These are phyloP conservation scores for Mycena haematopus DNA, from an alignment of 768 basidiomycete genomes.

Conservation along the genomic window DNA sequence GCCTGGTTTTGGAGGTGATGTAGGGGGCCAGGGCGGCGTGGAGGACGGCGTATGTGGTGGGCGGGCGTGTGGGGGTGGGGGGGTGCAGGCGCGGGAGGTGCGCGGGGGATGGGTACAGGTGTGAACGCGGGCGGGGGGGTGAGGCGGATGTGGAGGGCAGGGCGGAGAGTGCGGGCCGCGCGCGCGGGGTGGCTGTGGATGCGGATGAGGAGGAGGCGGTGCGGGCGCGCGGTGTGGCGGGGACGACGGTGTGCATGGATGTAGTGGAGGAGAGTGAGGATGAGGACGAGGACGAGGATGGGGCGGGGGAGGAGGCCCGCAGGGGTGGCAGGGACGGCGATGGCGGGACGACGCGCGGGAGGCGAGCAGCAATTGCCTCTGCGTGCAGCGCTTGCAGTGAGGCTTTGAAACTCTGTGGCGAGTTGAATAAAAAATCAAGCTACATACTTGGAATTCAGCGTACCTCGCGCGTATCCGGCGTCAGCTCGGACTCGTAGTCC, in stretches of 20 bases:
- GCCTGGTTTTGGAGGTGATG: slow-evolving; percentile 50
- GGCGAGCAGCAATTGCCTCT: slow-evolving; percentile 44
- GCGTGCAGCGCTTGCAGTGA: slow-evolving; percentile 49
- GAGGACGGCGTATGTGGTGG: slow-evolving; percentile 48
- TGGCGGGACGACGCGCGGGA: slow-evolving; percentile 22
- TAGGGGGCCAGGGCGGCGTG: slow-evolving; percentile 56
- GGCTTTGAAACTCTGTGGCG: slow-evolving; percentile 44
- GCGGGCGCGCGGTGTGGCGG: slow-evolving; percentile 48
- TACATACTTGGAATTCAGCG: slow-evolving; percentile 27
- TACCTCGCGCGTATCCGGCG: slow-evolving; percentile 59
- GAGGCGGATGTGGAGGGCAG: slow-evolving; percentile 25
- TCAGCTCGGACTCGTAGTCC: slow-evolving; percentile 72
- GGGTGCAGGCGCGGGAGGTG: slow-evolving; percentile 25
- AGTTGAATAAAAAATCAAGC: slow-evolving; percentile 15
- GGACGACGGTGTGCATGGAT: slow-evolving; percentile 76
- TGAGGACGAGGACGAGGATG: slow-evolving; percentile 66
- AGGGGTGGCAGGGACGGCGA: slow-evolving; percentile 37
- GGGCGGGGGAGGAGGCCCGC: slow-evolving; percentile 49
- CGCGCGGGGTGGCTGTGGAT: slow-evolving; percentile 46
- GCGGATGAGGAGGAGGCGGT: slow-evolving; percentile 40
- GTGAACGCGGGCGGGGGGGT: slow-evolving; percentile 31
- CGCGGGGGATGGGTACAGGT: neutral
- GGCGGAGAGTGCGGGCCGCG: slow-evolving; percentile 40
- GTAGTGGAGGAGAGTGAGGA: slow-evolving; percentile 75
- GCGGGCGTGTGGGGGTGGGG: slow-evolving; percentile 31